Evolutionary conservation across 2,329 filamentous ascomycete species (phyloP).

Genomic region (Paecilomyces sp.): DNA sequence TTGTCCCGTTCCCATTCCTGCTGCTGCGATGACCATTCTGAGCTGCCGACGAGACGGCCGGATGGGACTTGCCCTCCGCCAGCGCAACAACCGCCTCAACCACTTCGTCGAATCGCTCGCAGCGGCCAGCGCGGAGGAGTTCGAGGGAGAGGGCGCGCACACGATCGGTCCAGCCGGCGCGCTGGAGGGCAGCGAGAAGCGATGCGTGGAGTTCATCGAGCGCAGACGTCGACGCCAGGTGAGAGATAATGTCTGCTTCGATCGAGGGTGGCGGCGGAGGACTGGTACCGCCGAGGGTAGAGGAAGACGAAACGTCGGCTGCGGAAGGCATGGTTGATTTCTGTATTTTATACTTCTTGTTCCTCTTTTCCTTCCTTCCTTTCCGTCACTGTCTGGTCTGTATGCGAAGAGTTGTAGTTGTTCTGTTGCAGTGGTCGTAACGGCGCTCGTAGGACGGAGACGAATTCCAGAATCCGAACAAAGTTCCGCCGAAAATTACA

Average conservation of each 20-base stretch:
- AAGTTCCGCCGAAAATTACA: too few species aligned
- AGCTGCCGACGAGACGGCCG: conserved; percentile 10
- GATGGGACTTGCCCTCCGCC: conserved; percentile 27
- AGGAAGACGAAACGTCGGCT: not conserved
- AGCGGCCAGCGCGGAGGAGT: conserved; percentile 52
- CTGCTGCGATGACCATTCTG: conserved; percentile 9
- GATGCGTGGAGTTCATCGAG: conserved; percentile 50
- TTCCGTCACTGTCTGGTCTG: too few species aligned
- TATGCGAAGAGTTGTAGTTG: too few species aligned
- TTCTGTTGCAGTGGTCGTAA: too few species aligned
- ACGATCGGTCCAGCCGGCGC: conserved; percentile 52
- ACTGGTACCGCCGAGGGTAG: not conserved
- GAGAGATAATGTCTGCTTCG: conserved; percentile 33
- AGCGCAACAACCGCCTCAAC: conserved; percentile 46
- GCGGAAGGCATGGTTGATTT: not conserved
- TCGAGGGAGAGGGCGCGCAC: conserved; percentile 49
- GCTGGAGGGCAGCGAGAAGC: conserved; percentile 49
- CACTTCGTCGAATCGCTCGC: conserved; percentile 50
- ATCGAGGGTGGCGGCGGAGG: conserved; percentile 25
- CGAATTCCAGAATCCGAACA: too few species aligned
- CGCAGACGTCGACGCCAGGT: conserved; percentile 41
- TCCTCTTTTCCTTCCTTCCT: not conserved
- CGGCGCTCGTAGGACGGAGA: too few species aligned
- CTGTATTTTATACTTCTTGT: not conserved
- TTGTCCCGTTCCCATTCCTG: conserved; percentile 12